Evolutionary conservation across 2,329 filamentous ascomycete genomes (phyloP), one percentile per base, ranked within the genome.

Genomic region (Colletotrichum higginsianum): DNA sequence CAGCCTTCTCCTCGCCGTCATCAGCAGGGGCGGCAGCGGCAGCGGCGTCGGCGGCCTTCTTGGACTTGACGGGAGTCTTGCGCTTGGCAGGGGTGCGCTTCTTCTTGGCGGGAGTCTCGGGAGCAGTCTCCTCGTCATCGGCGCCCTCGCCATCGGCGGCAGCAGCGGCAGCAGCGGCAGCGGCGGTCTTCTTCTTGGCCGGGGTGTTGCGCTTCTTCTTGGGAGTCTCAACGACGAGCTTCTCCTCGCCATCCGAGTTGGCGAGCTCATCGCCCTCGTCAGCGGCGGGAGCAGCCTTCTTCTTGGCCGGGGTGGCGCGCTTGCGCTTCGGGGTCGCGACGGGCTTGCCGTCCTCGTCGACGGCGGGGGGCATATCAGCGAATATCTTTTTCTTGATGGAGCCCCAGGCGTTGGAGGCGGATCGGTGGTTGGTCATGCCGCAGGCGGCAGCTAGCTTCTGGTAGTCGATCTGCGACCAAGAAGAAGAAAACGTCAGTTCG

Each of bases 351-450:
- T 55, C 42, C 38, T 69, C 53, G 52, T 68, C 60, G 30, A 16
- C 26, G 38, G 44, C 9, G 30, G 46, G 12, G 26, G 69, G 65
- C 16, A 68, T 9, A 11, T 60, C 58, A 3, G 61, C 8, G 8
- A 76, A 75, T 12, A 79, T 70, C 71, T 79, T 79, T 66, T 78
- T 77, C 53, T 78, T 78, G 63, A 79, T 74, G 1, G 2, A 18
- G 5, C 44, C 8, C 77, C 77, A 79, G 47, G 76, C 76, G 56
- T 78, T 78, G 57, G 70, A 38, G 57, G 77, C 77, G 2, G 73
- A 75, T 13, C 75, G 73, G 0, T 46, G 67, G 68, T 77, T 78
- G 71, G 67, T 73, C 76, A 78, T 78, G 65, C 71, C 71, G 42
- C 70, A 73, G 35, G 74, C 74, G 8, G 23, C 47, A 8, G 76